Percentiles rank a stretch among this genome's conserved stretches.
phyloP scores from a whole-genome alignment of 2,329 filamentous ascomycete genomes.

The Trichoderma simmonsii region DNA sequence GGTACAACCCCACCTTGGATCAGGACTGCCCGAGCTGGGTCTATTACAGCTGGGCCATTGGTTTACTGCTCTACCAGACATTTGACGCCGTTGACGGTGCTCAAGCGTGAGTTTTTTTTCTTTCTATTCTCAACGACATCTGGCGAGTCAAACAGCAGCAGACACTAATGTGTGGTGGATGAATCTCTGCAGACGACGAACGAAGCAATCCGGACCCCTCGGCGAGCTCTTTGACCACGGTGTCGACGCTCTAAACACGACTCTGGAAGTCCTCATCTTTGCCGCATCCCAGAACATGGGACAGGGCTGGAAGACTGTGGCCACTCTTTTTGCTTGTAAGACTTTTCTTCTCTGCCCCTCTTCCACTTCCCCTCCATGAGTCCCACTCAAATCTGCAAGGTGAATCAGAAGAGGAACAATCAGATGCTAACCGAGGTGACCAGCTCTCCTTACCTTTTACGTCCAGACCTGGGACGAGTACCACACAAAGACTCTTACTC shows the following conservation, averaged over 20 bases:
- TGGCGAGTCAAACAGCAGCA: neutral
- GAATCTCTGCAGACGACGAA: slow-evolving; percentile 62
- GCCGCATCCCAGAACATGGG: slow-evolving; percentile 90
- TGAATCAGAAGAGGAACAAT: neutral
- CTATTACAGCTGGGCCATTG: slow-evolving; percentile 85
- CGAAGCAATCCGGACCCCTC: slow-evolving; percentile 85
- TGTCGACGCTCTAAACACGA: slow-evolving; percentile 94
- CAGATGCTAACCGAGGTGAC: slow-evolving; percentile 9
- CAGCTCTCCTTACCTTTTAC: slow-evolving; percentile 91
- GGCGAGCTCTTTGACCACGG: slow-evolving; percentile 97
- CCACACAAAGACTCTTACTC: slow-evolving; percentile 91
- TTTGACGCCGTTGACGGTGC: slow-evolving; percentile 96
- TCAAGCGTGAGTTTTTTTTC: slow-evolving; percentile 68
- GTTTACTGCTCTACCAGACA: slow-evolving; percentile 94
- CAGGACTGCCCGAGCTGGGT: slow-evolving; percentile 94
- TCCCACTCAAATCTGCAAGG: neutral
- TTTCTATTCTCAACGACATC: neutral
- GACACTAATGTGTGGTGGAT: neutral
- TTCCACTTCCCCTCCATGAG: neutral
- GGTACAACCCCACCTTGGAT: slow-evolving; percentile 93
- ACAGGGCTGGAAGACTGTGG: slow-evolving; percentile 84
- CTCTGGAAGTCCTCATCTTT: slow-evolving; percentile 89
- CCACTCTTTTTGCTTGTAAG: slow-evolving; percentile 77
- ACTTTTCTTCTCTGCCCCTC: slow-evolving; percentile 14
- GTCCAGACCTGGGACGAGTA: slow-evolving; percentile 99